Evolutionary conservation across 2,329 filamentous ascomycete species (phyloP), one percentile per base, ranked within the genome.

Genomic region (Pseudocercospora fuligena): DNA sequence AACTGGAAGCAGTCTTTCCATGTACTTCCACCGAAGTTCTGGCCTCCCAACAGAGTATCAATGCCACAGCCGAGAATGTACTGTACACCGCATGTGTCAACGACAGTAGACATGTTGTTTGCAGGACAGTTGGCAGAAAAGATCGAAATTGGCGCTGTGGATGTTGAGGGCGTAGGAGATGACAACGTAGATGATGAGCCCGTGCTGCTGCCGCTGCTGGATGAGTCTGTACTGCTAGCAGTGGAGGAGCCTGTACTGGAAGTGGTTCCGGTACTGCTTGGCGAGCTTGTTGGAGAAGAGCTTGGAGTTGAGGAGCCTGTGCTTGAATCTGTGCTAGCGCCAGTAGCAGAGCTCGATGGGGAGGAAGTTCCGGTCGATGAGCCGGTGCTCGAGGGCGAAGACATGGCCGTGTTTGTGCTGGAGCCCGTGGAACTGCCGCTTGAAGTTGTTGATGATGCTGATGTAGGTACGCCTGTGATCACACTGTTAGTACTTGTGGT

Each of bases 1-100:
- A 36, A 33, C 56, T 58, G 56, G 56, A 58, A 58, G 56, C 56
- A 58, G 14, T 58, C 56, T 23, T 33, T 31, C 25, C 21, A 58
- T 0, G 56, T 31, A 11, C 36, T 58, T 27, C 29, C 27, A 6
- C 29, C 36, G 56, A 58, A 58, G 31, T 36, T 36, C 21, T 58
- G n/a, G 56, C 29, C 56, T n/a, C 56, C 56, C 21, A 23, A 9
- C 7, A 16, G 5, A 40, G 31, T 58, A 31, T 58, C 56, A 40
- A 23, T 14, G n/a, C 56, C 56, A 36, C 56, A 58, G 16, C 49
- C 36, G 12, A 63, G 23, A 25, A 56, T 29, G 51, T 63, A 63
- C 33, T 63, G 61, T 2, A 53, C 51, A 16, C 61, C 61, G 21
- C 46, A 33, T 14, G 51, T 51, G 27, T 63, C 61, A 9, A 51